These are phyloP conservation scores for Gossypium turneri DNA, from an alignment of 345 rosid species.

Conservation along the genomic window DNA sequence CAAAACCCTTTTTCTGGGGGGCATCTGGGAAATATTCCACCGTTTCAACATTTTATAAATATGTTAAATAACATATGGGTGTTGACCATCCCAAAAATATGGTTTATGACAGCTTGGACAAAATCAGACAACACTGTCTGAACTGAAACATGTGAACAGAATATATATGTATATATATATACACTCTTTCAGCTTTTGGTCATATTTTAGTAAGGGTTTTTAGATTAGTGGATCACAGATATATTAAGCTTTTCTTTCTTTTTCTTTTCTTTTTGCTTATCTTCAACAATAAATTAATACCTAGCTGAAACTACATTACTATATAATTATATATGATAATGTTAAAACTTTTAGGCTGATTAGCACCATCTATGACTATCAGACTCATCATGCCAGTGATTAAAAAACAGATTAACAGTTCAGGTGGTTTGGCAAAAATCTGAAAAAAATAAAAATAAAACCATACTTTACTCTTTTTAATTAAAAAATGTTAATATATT, in stretches of 20 bases:
- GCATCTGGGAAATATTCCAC: background rate
- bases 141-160: conserved; percentile 1
- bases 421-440: no score
- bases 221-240: conserved; percentile 7
- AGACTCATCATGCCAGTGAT: no score
- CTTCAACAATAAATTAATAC: background rate
- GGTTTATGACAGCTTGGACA: conserved; percentile 1
- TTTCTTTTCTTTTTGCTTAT: background rate
- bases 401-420: no score
- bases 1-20: background rate
- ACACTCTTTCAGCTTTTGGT: background rate
- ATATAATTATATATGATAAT: background rate
- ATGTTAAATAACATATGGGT: background rate
- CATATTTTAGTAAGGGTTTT: background rate
- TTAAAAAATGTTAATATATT: no score
- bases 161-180: no score
- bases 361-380: background rate
- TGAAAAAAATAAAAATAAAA: no score
- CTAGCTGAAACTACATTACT: background rate
- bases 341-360: background rate
- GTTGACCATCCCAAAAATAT: background rate
- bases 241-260: no score
- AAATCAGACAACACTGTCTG: background rate
- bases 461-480: no score
- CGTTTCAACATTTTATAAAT: background rate